These are phyloP conservation scores for Acanthamoeba triangularis DNA, from an alignment of 208 protist genomes.

Conservation along the genomic window DNA sequence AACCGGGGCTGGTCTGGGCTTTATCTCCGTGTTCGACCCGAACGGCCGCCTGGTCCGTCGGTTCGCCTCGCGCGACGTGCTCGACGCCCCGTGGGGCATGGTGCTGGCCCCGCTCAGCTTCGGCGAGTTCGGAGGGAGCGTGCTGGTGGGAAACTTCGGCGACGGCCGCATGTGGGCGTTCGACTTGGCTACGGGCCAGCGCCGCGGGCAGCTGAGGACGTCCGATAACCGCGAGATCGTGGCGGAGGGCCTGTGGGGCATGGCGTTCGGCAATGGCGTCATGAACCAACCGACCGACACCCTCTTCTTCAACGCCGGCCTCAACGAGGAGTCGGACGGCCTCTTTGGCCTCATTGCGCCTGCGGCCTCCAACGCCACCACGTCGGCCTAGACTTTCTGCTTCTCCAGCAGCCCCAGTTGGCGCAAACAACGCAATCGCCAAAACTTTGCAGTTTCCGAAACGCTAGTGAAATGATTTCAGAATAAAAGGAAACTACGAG, in stretches of 20 bases:
- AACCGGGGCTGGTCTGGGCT: not conserved
- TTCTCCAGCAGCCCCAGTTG: too few relatives aligned
- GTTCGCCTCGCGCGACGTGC: conserved; percentile 7
- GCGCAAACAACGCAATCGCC: too few relatives aligned
- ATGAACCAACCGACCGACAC: not conserved
- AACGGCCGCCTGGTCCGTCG: not conserved
- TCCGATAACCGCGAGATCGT: not conserved
- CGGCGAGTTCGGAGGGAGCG: not conserved
- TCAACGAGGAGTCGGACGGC: not conserved
- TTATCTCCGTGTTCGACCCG: not conserved
- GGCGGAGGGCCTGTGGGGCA: not conserved
- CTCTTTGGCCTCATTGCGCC: not conserved
- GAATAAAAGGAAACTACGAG: too few relatives aligned
- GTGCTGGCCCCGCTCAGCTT: not conserved
- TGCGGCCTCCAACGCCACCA: not conserved
- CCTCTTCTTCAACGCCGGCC: conserved; percentile 27
- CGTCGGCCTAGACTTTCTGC: too few relatives aligned
- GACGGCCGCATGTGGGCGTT: not conserved
- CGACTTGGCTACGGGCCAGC: not conserved
- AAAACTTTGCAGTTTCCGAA: too few relatives aligned
- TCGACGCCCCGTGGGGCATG: conserved; percentile 22
- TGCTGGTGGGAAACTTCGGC: conserved; percentile 23
- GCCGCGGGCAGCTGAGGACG: not conserved
- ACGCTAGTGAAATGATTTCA: too few relatives aligned
- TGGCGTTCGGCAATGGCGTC: conserved; percentile 6